Conservation (phyloP, 2,329 filamentous ascomycete genomes). For the Aspergillus niger region DNA sequence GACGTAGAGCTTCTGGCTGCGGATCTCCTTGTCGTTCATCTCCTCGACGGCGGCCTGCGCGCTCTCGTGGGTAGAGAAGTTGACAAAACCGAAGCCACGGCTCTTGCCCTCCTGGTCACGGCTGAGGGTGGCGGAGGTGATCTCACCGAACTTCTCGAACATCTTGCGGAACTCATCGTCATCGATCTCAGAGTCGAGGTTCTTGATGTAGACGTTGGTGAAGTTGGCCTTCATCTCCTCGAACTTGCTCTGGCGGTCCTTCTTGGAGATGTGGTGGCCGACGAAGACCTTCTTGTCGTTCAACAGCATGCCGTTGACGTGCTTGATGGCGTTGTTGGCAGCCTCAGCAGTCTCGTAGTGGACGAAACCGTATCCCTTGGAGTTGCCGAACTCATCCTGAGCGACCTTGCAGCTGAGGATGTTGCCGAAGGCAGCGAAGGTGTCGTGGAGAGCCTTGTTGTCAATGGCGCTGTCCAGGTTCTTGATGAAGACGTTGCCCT, state of each 20-base stretch:
- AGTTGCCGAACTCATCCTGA: slow-evolving; percentile 93
- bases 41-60: slow-evolving; percentile 85
- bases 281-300: slow-evolving; percentile 99
- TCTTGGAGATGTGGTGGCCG: slow-evolving; percentile 99
- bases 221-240: slow-evolving; percentile 99
- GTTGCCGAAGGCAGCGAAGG: slow-evolving; percentile 97
- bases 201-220: slow-evolving; percentile 99
- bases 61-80: slow-evolving; percentile 89
- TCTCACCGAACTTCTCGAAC: slow-evolving; percentile 89
- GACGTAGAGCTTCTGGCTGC: slow-evolving; percentile 93
- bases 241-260: slow-evolving; percentile 99
- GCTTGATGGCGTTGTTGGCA: slow-evolving; percentile 95
- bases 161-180: slow-evolving; percentile 94
- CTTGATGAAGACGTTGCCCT: slow-evolving; percentile 99
- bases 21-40: slow-evolving; percentile 89
- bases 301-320: slow-evolving; percentile 98
- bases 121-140: slow-evolving; percentile 92
- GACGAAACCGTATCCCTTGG: slow-evolving; percentile 98
- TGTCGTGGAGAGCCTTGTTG: slow-evolving; percentile 99
- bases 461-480: slow-evolving; percentile 98
- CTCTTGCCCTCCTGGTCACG: slow-evolving; percentile 88
- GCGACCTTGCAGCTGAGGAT: slow-evolving; percentile 99
- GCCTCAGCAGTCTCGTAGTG: slow-evolving; percentile 99
- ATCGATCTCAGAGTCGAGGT: slow-evolving; percentile 78
- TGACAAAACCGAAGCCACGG: slow-evolving; percentile 94